Evolutionary conservation across 1,139 yeast species (phyloP).

Genomic region (Blastobotrys capitulatus): DNA sequence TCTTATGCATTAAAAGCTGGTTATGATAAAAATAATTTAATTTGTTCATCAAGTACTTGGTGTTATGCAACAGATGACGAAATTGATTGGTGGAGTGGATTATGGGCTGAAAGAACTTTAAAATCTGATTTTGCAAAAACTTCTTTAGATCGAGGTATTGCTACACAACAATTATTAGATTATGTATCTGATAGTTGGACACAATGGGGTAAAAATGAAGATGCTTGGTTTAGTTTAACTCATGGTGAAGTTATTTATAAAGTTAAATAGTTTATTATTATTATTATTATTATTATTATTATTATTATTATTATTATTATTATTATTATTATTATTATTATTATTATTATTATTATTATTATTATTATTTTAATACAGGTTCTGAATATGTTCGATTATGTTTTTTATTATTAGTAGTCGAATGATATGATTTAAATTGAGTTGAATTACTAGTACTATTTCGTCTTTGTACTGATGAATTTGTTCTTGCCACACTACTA

Average conservation of each 20-base stretch:
- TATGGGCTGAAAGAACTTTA: conserved; percentile 25
- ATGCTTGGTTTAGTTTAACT: conserved; percentile 20
- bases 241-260: conserved; percentile 23
- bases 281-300: too few species aligned
- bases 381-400: too few species aligned
- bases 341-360: too few species aligned
- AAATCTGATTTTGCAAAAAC: conserved; percentile 21
- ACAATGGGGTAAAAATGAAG: conserved; percentile 20
- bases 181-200: conserved; percentile 19
- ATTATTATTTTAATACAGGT: too few species aligned
- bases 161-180: conserved; percentile 20
- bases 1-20: conserved; percentile 23
- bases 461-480: neutral
- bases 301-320: too few species aligned
- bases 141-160: conserved; percentile 13
- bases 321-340: too few species aligned
- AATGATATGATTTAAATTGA: too few species aligned
- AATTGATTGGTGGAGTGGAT: conserved; percentile 24
- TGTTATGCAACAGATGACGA: conserved; percentile 20
- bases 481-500: neutral
- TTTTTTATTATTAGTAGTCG: too few species aligned
- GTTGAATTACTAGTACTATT: too few species aligned
- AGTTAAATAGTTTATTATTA: too few species aligned
- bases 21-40: conserved; percentile 14
- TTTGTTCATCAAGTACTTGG: conserved; percentile 20